These are phyloP conservation scores for Paraphoma chrysanthemicola DNA, from an alignment of 2,329 filamentous ascomycete species.

Conservation along the genomic window DNA sequence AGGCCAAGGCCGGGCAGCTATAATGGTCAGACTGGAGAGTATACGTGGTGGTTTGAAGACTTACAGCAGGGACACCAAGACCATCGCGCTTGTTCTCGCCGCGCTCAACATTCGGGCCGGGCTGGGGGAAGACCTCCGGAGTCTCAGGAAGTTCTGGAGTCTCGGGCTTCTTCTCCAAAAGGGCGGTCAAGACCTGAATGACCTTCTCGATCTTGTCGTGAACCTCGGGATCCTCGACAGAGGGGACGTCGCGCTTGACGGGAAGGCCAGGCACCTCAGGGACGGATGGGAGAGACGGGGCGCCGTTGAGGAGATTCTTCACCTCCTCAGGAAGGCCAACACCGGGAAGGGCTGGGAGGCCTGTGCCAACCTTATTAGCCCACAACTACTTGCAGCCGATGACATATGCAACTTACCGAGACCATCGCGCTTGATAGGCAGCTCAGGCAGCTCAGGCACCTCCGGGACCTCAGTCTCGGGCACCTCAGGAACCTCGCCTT, in stretches of 20 bases:
- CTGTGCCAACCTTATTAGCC: background rate
- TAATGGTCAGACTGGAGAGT: background rate
- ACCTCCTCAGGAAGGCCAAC: background rate
- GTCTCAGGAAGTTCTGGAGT: background rate
- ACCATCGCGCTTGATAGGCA: background rate
- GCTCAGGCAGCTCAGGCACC: background rate
- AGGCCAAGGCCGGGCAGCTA: background rate
- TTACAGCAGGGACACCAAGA: conserved; percentile 1
- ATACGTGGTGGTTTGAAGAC: background rate
- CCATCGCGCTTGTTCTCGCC: conserved; percentile 2
- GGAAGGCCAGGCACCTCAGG: background rate
- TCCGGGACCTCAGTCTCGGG: background rate
- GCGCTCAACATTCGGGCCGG: too few relatives aligned
- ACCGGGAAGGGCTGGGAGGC: background rate
- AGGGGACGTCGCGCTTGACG: background rate
- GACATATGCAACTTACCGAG: background rate
- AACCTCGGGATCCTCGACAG: background rate
- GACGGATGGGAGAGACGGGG: background rate
- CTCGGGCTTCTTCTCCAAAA: background rate
- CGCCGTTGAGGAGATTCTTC: background rate
- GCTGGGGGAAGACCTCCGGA: too few relatives aligned
- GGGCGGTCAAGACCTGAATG: background rate
- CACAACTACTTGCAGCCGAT: background rate
- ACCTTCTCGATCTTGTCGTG: conserved; percentile 4
- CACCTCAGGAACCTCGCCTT: background rate